phyloP scores from a whole-genome alignment of 345 rosid genomes.

The Melaleuca quinquenervia region DNA sequence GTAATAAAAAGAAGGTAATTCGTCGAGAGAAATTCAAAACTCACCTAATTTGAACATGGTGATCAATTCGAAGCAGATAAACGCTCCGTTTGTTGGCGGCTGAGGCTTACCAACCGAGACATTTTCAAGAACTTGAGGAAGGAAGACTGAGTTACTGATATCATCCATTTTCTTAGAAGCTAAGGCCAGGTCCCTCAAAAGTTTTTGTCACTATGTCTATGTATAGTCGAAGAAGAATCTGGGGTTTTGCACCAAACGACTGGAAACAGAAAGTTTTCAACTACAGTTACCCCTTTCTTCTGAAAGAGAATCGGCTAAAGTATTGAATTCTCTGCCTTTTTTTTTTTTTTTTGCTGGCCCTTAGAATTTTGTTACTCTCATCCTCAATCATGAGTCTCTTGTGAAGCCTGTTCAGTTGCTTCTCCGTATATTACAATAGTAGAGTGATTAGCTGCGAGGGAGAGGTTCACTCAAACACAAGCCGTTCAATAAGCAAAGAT shows the following conservation, averaged over 20 bases:
- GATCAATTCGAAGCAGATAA: not conserved
- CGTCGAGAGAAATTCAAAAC: not conserved
- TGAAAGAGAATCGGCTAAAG: not conserved
- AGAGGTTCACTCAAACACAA: not conserved
- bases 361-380: not conserved
- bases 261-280: not conserved
- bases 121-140: not conserved
- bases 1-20: not conserved
- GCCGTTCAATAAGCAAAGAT: not conserved
- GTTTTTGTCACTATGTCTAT: not conserved
- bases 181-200: not conserved
- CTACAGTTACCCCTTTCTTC: not conserved
- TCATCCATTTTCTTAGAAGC: not conserved
- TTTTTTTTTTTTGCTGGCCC: too few species aligned
- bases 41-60: not conserved
- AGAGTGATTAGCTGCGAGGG: not conserved
- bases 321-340: not conserved
- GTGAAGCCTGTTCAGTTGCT: not conserved
- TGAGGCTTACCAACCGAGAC: not conserved
- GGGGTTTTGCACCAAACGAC: not conserved
- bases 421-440: not conserved
- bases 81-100: not conserved
- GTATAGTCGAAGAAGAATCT: not conserved
- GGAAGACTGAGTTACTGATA: not conserved
- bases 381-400: conserved; percentile 7